phyloP scores from a whole-genome alignment of 805 yeast genomes.

The Metschnikowia santaceciliae region DNA sequence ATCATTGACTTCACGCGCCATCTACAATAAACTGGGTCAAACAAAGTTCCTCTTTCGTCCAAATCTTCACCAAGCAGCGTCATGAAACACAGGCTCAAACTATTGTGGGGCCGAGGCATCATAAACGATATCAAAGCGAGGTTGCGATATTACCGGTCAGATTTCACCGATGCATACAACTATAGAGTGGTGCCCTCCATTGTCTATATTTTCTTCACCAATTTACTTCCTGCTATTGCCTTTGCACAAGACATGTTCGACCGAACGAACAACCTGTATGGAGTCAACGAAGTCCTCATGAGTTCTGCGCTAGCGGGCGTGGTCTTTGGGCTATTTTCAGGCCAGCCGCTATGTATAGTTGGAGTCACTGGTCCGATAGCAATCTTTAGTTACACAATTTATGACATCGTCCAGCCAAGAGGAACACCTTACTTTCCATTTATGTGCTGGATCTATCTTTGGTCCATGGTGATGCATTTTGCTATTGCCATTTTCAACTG shows the following conservation, averaged over 20 bases:
- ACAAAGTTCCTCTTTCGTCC: not conserved
- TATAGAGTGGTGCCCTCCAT: slow-evolving; percentile 88
- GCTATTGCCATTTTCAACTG: slow-evolving; percentile 65
- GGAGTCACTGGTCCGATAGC: slow-evolving; percentile 97
- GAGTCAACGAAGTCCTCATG: slow-evolving; percentile 84
- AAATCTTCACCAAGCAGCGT: not conserved
- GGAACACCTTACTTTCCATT: slow-evolving; percentile 71
- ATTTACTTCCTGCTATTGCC: slow-evolving; percentile 87
- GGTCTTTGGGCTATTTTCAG: slow-evolving; percentile 78
- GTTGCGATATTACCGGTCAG: slow-evolving; percentile 67
- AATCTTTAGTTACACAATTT: slow-evolving; percentile 88
- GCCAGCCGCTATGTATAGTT: slow-evolving; percentile 91
- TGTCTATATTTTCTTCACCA: slow-evolving; percentile 81
- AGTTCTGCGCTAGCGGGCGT: slow-evolving; percentile 87
- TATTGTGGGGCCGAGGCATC: slow-evolving; percentile 46
- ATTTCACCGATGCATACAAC: slow-evolving; percentile 77
- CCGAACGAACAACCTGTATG: slow-evolving; percentile 80
- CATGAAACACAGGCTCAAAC: not conserved
- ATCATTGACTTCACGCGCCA: not conserved
- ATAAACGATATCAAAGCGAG: slow-evolving; percentile 47
- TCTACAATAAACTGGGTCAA: not conserved
- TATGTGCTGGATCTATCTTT: slow-evolving; percentile 92
- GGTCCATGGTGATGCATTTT: slow-evolving; percentile 84
- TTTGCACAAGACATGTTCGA: slow-evolving; percentile 98
- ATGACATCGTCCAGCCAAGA: slow-evolving; percentile 57